phyloP scores from a whole-genome alignment of 148 eudicot species.

The Rhododendron henanense region DNA sequence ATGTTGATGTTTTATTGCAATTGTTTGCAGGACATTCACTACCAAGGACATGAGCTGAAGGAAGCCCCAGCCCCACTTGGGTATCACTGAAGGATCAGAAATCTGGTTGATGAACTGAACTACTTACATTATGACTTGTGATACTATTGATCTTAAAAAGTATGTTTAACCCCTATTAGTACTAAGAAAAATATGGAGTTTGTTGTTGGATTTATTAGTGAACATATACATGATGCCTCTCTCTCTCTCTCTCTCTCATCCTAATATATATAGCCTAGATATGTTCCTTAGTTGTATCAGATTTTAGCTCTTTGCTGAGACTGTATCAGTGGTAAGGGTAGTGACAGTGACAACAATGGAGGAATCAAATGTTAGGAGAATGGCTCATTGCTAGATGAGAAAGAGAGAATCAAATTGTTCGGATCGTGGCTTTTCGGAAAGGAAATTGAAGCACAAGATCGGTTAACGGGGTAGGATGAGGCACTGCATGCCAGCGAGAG shows the following conservation, averaged over 20 bases:
- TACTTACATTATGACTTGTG: neutral
- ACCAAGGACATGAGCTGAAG: constrained; percentile 74
- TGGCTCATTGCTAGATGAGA: neutral
- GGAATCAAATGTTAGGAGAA: neutral
- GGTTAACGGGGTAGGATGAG: too few species aligned
- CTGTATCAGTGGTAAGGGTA: neutral
- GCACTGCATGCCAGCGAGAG: too few species aligned
- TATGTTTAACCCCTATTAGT: neutral
- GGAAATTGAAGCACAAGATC: neutral
- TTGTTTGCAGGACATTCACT: constrained; percentile 66
- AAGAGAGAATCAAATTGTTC: too few species aligned
- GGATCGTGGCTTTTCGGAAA: neutral
- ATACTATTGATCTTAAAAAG: neutral
- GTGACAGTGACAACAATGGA: neutral
- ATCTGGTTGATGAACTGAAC: neutral
- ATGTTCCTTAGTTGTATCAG: too few species aligned
- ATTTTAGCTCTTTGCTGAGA: neutral
- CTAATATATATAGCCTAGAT: too few species aligned
- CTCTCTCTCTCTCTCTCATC: neutral
- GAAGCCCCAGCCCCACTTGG: constrained; percentile 78
- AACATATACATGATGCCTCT: neutral
- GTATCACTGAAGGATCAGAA: constrained; percentile 49
- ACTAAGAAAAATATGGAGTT: neutral
- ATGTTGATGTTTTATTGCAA: neutral
- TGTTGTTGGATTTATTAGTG: neutral